These are phyloP conservation scores for Forsythia suspensa DNA, from an alignment of 257 asterid species.

Conservation along the genomic window DNA sequence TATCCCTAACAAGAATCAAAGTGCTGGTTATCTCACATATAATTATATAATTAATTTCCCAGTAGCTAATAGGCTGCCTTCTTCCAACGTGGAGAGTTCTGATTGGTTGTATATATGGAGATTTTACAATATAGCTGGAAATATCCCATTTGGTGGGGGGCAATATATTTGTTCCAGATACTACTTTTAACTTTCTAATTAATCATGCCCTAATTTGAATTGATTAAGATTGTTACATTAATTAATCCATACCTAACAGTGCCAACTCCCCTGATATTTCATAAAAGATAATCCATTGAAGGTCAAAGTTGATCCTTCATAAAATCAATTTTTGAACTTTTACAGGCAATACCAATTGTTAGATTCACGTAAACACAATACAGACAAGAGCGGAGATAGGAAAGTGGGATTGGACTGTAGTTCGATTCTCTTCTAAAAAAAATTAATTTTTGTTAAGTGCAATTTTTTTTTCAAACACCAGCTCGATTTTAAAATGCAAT, in stretches of 20 bases:
- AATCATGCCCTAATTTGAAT: not conserved
- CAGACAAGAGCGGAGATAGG: too few species aligned
- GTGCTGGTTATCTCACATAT: conserved; percentile 27
- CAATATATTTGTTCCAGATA: too few species aligned
- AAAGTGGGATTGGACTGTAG: too few species aligned
- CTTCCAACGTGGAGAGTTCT: conserved; percentile 17
- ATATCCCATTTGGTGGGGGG: not conserved
- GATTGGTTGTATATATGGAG: conserved; percentile 9
- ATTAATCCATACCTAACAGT: not conserved
- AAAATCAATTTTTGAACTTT: too few species aligned
- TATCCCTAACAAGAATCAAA: conserved; percentile 23
- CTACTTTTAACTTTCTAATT: not conserved
- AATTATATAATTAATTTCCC: not conserved
- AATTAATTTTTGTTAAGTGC: too few species aligned
- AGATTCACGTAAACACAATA: too few species aligned
- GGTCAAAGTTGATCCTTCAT: not conserved
- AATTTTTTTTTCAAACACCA: too few species aligned
- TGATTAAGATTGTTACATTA: not conserved
- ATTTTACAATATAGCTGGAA: not conserved
- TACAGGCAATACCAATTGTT: not conserved
- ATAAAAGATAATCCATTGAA: not conserved
- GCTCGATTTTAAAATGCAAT: too few species aligned
- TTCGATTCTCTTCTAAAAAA: too few species aligned
- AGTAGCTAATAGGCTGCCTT: conserved; percentile 17
- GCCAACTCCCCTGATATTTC: not conserved